These are phyloP conservation scores for Candida piceae DNA, from an alignment of 805 yeast genomes.

Conservation along the genomic window DNA sequence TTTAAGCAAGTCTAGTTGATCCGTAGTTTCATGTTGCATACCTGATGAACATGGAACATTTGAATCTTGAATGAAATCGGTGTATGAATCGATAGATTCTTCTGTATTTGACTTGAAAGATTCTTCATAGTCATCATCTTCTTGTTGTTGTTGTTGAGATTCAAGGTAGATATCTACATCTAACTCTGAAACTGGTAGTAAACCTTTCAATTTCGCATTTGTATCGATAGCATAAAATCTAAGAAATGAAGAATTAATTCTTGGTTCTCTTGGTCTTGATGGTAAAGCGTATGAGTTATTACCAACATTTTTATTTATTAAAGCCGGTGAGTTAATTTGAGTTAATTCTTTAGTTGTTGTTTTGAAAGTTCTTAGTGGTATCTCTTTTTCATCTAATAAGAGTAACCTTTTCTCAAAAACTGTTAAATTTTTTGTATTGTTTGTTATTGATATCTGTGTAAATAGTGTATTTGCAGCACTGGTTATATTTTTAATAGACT, in stretches of 20 bases:
- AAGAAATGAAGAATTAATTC: slow-evolving; percentile 46
- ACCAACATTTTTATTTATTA: not conserved
- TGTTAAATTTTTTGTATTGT: not conserved
- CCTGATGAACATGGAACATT: not conserved
- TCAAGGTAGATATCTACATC: slow-evolving; percentile 28
- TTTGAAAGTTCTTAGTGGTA: slow-evolving; percentile 7
- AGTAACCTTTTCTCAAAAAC: slow-evolving; percentile 1
- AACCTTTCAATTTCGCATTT: slow-evolving; percentile 30
- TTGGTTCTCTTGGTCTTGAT: slow-evolving; percentile 35
- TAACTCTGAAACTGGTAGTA: slow-evolving; percentile 30
- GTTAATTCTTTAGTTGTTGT: not conserved
- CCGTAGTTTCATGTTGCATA: too few species aligned
- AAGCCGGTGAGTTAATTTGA: not conserved
- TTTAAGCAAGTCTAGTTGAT: slow-evolving; percentile 16
- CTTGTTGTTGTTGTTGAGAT: slow-evolving; percentile 14
- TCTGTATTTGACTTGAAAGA: slow-evolving; percentile 1
- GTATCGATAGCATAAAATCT: slow-evolving; percentile 45
- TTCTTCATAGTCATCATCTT: slow-evolving; percentile 14
- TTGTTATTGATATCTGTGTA: too few species aligned
- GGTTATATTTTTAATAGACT: slow-evolving; percentile 1
- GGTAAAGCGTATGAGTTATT: not conserved
- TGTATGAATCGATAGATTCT: slow-evolving; percentile 9
- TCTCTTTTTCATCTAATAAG: slow-evolving; percentile 5
- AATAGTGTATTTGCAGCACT: not conserved
- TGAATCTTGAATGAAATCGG: not conserved